These are phyloP conservation scores for Avena insularis DNA, from an alignment of 176 grass and related monocot genomes.

Conservation along the genomic window DNA sequence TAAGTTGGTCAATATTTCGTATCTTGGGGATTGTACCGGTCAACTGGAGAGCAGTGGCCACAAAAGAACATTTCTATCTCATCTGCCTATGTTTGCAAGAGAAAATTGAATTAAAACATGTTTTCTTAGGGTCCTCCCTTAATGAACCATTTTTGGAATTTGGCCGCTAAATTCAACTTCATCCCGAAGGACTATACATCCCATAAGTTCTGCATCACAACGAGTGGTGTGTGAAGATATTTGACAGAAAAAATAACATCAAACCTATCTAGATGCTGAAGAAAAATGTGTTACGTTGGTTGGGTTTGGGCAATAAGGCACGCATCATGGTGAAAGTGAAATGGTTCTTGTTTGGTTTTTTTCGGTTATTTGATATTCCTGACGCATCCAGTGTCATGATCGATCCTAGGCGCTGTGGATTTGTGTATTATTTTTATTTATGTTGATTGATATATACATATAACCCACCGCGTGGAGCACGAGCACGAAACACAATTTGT, in stretches of 20 bases:
- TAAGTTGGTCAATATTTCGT: too few relatives aligned
- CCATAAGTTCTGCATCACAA: too few relatives aligned
- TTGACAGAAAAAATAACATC: not conserved
- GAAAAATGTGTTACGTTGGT: not conserved
- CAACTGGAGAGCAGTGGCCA: too few relatives aligned
- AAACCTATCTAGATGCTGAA: not conserved
- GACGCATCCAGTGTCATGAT: not conserved
- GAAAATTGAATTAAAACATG: too few relatives aligned
- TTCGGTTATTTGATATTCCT: not conserved
- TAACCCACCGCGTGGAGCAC: slow-evolving; percentile 18
- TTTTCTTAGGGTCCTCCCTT: too few relatives aligned
- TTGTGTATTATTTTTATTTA: not conserved
- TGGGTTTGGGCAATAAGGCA: not conserved
- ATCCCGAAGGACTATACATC: too few relatives aligned
- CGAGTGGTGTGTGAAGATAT: too few relatives aligned
- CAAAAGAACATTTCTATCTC: too few relatives aligned
- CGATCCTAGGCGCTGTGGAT: not conserved
- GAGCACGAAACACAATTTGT: not conserved
- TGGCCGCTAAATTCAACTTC: too few relatives aligned
- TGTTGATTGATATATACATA: not conserved
- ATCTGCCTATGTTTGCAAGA: too few relatives aligned
- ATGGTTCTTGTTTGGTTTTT: not conserved
- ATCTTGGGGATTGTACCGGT: too few relatives aligned
- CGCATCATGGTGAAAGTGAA: not conserved
- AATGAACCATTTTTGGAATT: too few relatives aligned